Evolutionary conservation across 2,329 filamentous ascomycete species (phyloP).

Genomic region (Exophiala sp.): DNA sequence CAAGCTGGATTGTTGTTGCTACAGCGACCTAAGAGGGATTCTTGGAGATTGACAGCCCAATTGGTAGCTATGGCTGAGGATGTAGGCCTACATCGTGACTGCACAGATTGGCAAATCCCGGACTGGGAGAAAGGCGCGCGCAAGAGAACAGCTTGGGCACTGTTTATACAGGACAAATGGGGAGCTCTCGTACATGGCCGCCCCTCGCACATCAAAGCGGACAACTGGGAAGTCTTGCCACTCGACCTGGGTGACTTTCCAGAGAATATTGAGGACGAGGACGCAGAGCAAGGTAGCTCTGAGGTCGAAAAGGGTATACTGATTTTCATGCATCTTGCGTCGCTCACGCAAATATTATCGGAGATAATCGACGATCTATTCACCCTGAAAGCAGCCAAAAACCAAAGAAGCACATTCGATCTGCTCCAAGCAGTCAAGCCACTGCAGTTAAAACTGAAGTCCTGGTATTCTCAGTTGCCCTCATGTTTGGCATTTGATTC

Average conservation of each 20-base stretch:
- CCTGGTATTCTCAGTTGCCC: conserved; percentile 75
- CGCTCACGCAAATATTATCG: conserved; percentile 69
- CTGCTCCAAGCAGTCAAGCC: conserved; percentile 74
- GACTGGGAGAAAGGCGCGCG: conserved; percentile 61
- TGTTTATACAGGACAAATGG: conserved; percentile 66
- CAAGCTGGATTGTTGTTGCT: conserved; percentile 55
- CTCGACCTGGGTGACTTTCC: conserved; percentile 48
- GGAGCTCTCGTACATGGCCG: conserved; percentile 56
- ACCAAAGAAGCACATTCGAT: conserved; percentile 63
- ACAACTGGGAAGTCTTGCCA: conserved; percentile 54
- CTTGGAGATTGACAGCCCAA: conserved; percentile 51
- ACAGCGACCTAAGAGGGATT: conserved; percentile 47
- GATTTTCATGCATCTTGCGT: conserved; percentile 72
- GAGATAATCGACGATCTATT: conserved; percentile 83
- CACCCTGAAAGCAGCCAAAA: conserved; percentile 68
- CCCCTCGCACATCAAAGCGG: conserved; percentile 52
- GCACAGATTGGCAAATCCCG: conserved; percentile 60
- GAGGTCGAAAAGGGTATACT: conserved; percentile 66
- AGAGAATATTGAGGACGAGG: conserved; percentile 29
- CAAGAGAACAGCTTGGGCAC: conserved; percentile 60
- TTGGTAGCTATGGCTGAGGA: conserved; percentile 57
- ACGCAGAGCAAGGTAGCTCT: conserved; percentile 42
- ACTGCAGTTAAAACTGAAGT: conserved; percentile 76
- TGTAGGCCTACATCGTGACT: conserved; percentile 60
- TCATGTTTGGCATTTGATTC: conserved; percentile 62